phyloP scores from a whole-genome alignment of 1,284 basidiomycete genomes.

The Ganoderma boninense region DNA sequence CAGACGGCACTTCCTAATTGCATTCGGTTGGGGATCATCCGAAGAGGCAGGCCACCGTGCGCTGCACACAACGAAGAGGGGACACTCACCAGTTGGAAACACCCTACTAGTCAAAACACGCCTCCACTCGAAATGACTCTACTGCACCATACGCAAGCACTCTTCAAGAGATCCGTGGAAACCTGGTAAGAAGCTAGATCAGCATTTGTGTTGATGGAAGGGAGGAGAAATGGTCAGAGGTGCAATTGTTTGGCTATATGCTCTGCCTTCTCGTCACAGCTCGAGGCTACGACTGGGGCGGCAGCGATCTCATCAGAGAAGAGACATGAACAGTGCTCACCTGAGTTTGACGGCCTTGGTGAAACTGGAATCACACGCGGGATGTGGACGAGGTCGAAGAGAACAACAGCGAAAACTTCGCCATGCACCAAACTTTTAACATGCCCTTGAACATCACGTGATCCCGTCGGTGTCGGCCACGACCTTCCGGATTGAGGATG shows the following conservation, averaged over 20 bases:
- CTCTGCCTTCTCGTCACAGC: constrained; percentile 46
- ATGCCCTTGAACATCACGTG: neutral
- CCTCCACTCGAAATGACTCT: too few species aligned
- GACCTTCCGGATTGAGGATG: neutral
- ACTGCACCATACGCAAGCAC: too few species aligned
- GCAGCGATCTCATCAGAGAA: constrained; percentile 43
- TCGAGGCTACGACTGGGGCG: constrained; percentile 45
- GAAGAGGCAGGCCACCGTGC: constrained; percentile 1
- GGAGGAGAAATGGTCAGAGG: constrained; percentile 33
- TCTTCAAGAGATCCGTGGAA: too few species aligned
- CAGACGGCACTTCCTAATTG: constrained; percentile 49
- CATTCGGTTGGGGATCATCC: constrained; percentile 45
- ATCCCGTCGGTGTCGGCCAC: neutral
- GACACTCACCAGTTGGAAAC: constrained; percentile 17
- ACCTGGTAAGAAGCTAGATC: neutral
- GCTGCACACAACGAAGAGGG: neutral
- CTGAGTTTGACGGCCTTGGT: too few species aligned
- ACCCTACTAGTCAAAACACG: too few species aligned
- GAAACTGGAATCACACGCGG: neutral
- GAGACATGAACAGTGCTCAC: constrained; percentile 6
- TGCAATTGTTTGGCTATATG: constrained; percentile 45
- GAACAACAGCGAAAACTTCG: neutral
- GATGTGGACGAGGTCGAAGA: neutral
- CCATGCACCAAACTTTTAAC: neutral
- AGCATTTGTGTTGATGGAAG: neutral